Evolutionary conservation across 345 rosid species (phyloP).

Genomic region (Garcia nutans): DNA sequence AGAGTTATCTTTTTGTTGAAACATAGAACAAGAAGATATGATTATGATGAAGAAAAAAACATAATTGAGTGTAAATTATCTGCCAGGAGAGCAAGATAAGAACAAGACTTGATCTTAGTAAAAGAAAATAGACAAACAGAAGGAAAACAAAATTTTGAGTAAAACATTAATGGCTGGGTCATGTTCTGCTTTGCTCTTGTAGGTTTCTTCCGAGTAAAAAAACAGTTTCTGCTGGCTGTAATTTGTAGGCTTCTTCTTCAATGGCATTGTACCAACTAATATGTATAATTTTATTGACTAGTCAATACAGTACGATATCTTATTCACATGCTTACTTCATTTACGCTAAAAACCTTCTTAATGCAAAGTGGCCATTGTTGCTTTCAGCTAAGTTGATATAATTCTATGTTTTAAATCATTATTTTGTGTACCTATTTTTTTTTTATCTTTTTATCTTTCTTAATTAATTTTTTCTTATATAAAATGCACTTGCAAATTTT

Average conservation of each 20-base stretch:
- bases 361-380: too few relatives aligned
- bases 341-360: too few relatives aligned
- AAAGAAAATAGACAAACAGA: neutral
- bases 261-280: constrained; percentile 1
- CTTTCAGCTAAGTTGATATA: too few relatives aligned
- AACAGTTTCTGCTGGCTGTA: constrained; percentile 15
- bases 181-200: constrained; percentile 25
- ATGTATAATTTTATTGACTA: too few relatives aligned
- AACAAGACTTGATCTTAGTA: constrained; percentile 22
- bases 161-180: constrained; percentile 11
- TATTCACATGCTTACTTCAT: too few relatives aligned
- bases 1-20: constrained; percentile 11
- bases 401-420: too few relatives aligned
- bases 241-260: constrained; percentile 19
- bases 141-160: constrained; percentile 28
- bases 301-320: too few relatives aligned
- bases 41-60: constrained; percentile 14
- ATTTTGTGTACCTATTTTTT: too few relatives aligned
- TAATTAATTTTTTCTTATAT: too few relatives aligned
- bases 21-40: constrained; percentile 16
- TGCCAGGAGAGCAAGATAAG: constrained; percentile 28
- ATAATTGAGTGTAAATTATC: constrained; percentile 35
- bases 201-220: constrained; percentile 6
- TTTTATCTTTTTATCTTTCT: too few relatives aligned
- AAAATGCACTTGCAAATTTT: too few relatives aligned